Evolutionary conservation across 2,329 filamentous ascomycete genomes (phyloP).

Genomic region (Leptographium galeiforme): DNA sequence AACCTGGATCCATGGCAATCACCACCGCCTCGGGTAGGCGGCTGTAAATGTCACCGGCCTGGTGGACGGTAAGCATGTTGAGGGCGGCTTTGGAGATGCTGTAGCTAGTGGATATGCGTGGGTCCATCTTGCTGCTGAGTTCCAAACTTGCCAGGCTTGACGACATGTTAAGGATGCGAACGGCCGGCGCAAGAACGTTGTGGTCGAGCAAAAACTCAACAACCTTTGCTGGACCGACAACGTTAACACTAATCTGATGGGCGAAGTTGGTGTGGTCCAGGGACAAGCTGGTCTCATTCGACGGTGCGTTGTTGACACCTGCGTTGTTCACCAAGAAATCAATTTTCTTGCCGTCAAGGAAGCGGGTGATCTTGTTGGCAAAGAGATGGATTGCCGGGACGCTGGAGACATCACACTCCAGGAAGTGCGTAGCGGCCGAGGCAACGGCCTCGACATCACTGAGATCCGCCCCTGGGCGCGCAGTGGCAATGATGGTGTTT

Average conservation of each 20-base stretch:
- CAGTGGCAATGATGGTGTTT: constrained; percentile 17
- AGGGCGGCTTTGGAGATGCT: constrained; percentile 19
- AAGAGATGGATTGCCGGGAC: constrained; percentile 18
- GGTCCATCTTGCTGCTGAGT: constrained; percentile 15
- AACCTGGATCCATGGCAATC: constrained; percentile 20
- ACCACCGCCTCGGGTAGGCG: constrained; percentile 15
- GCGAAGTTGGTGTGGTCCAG: constrained; percentile 22
- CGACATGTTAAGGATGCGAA: constrained; percentile 26
- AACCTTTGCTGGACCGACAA: constrained; percentile 31
- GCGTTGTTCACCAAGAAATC: constrained; percentile 19
- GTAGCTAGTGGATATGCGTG: constrained; percentile 19
- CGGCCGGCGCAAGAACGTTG: constrained; percentile 13
- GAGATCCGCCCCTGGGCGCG: constrained; percentile 15
- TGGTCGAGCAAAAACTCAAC: constrained; percentile 23
- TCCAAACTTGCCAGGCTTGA: constrained; percentile 24
- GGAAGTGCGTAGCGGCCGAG: constrained; percentile 13
- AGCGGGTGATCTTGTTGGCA: constrained; percentile 11
- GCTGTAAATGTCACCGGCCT: constrained; percentile 13
- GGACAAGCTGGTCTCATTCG: constrained; percentile 22
- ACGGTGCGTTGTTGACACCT: constrained; percentile 21
- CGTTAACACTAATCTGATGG: constrained; percentile 29
- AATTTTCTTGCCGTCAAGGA: constrained; percentile 21
- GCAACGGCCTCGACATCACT: constrained; percentile 14
- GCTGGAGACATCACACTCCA: constrained; percentile 20
- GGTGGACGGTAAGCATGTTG: constrained; percentile 21